phyloP scores from a whole-genome alignment of 1,139 yeast species.

The Geotrichum klebahnii region DNA sequence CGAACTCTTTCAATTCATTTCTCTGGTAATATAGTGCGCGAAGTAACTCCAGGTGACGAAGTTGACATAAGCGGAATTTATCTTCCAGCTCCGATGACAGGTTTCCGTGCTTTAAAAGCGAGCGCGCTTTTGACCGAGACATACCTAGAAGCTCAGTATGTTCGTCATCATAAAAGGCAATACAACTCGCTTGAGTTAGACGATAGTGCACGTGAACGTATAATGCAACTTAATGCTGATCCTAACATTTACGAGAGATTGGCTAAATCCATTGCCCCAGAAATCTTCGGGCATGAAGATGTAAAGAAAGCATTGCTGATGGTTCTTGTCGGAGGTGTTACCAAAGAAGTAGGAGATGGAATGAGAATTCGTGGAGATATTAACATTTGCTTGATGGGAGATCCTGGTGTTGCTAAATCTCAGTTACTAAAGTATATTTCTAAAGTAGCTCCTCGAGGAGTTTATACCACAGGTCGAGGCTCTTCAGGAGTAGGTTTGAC shows the following conservation, averaged over 20 bases:
- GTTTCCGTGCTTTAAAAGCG: constrained; percentile 85
- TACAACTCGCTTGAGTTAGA: constrained; percentile 66
- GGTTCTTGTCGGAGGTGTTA: constrained; percentile 89
- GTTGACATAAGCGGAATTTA: constrained; percentile 91
- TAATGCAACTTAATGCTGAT: constrained; percentile 50
- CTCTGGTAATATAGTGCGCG: constrained; percentile 83
- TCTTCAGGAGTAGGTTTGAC: constrained; percentile 98
- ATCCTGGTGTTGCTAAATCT: constrained; percentile 99
- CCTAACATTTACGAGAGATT: constrained; percentile 77
- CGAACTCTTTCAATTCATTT: constrained; percentile 78
- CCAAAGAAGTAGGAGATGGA: constrained; percentile 93
- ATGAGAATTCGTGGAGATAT: constrained; percentile 96
- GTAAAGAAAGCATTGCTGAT: constrained; percentile 85
- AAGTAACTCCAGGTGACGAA: constrained; percentile 88
- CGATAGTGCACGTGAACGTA: constrained; percentile 52
- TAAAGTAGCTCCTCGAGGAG: constrained; percentile 93
- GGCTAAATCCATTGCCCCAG: constrained; percentile 93
- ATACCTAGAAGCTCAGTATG: constrained; percentile 80
- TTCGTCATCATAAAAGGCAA: constrained; percentile 83
- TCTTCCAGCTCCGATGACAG: constrained; percentile 93
- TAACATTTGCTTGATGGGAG: constrained; percentile 96
- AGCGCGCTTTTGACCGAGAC: constrained; percentile 87
- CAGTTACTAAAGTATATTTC: constrained; percentile 88
- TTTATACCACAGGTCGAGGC: constrained; percentile 97
- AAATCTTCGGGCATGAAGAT: constrained; percentile 90